Percentiles rank a stretch among this genome's conserved stretches.
phyloP scores from a whole-genome alignment of 2,329 filamentous ascomycete species.

The Colletotrichum sp. region DNA sequence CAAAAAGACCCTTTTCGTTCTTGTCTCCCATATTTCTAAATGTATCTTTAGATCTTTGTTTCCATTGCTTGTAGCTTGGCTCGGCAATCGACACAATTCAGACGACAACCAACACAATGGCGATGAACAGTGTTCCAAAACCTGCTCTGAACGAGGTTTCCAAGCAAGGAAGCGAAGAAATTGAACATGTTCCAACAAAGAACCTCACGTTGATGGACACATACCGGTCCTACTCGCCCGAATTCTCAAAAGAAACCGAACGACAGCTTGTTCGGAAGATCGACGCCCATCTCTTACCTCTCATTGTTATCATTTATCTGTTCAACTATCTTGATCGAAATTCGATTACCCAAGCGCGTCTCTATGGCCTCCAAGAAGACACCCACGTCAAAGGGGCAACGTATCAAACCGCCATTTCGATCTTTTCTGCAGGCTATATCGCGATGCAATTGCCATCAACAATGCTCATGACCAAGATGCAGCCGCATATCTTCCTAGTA shows the following conservation, averaged over 20 bases:
- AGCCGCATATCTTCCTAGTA: constrained; percentile 49
- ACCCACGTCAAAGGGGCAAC: background rate
- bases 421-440: constrained; percentile 38
- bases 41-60: background rate
- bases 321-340: constrained; percentile 31
- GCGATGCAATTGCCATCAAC: constrained; percentile 40
- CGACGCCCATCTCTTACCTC: constrained; percentile 42
- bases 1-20: background rate
- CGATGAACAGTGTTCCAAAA: background rate
- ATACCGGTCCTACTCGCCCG: background rate
- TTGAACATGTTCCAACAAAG: background rate
- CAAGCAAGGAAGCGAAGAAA: background rate
- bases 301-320: constrained; percentile 58
- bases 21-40: background rate
- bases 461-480: constrained; percentile 32
- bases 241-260: constrained; percentile 20
- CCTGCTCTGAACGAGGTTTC: background rate
- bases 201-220: background rate
- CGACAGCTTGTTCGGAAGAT: constrained; percentile 40
- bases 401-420: constrained; percentile 38
- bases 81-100: background rate
- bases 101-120: background rate
- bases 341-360: background rate
- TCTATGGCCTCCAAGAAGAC: background rate
- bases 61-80: background rate